Percentiles rank a stretch among this genome's conserved stretches.
Evolutionary conservation across 2,329 filamentous ascomycete genomes (phyloP).

Genomic region (Hypoxylon rubiginosum): DNA sequence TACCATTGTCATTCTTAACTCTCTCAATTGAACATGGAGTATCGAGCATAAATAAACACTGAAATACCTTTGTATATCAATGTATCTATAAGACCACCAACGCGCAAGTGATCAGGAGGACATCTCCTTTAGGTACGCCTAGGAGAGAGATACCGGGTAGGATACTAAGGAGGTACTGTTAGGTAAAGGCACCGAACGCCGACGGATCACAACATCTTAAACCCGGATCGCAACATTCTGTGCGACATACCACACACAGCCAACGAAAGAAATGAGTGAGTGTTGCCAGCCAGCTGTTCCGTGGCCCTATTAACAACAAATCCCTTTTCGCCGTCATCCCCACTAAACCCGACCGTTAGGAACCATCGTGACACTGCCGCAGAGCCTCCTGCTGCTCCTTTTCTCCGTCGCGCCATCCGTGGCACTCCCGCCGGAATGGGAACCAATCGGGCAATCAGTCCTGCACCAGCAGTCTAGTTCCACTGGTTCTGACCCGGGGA

Average conservation of each 20-base stretch:
- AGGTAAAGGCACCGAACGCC: no score
- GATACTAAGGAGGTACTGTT: not conserved
- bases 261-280: conserved; percentile 30
- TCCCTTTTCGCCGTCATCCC: not conserved
- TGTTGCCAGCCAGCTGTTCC: not conserved
- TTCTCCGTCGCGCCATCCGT: conserved; percentile 28
- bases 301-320: not conserved
- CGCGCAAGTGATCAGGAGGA: not conserved
- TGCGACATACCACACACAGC: not conserved
- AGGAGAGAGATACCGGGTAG: not conserved
- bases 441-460: conserved; percentile 37
- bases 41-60: not conserved
- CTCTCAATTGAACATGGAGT: not conserved
- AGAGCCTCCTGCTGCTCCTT: conserved; percentile 37
- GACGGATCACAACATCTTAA: conserved; percentile 35
- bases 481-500: no score
- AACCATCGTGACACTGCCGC: conserved; percentile 21
- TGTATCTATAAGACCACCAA: not conserved
- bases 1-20: not conserved
- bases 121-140: not conserved
- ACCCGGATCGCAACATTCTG: conserved; percentile 35
- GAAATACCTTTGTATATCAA: not conserved
- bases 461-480: conserved; percentile 33
- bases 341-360: conserved; percentile 17
- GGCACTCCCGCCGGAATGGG: conserved; percentile 40